phyloP scores from a whole-genome alignment of 2,329 filamentous ascomycete genomes.

The Tricladium varicosporioides region DNA sequence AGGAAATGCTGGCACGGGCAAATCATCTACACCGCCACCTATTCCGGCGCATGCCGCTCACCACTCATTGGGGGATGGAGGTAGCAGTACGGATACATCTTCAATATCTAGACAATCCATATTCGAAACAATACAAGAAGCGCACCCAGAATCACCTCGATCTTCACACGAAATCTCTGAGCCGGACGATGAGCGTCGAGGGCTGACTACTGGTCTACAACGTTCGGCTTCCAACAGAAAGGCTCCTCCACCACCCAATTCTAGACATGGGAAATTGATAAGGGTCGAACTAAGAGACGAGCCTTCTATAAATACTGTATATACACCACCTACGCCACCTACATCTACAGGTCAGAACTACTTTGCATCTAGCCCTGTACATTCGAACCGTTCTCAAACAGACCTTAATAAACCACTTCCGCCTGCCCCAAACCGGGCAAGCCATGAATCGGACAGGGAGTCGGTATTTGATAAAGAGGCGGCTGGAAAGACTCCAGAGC shows the following conservation, averaged over 20 bases:
- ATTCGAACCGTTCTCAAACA: conserved; percentile 36
- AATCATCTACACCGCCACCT: conserved; percentile 28
- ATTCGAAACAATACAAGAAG: conserved; percentile 48
- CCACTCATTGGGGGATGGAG: conserved; percentile 35
- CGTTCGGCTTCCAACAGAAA: conserved; percentile 50
- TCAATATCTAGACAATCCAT: conserved; percentile 59
- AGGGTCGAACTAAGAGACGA: conserved; percentile 45
- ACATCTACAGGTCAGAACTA: conserved; percentile 25
- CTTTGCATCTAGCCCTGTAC: conserved; percentile 18
- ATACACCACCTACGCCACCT: conserved; percentile 26
- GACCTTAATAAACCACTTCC: conserved; percentile 64
- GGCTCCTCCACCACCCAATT: conserved; percentile 72
- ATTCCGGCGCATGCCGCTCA: conserved; percentile 30
- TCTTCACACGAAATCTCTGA: conserved; percentile 60
- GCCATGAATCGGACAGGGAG: conserved; percentile 42
- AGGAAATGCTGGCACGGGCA: conserved; percentile 51
- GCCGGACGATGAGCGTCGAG: conserved; percentile 47
- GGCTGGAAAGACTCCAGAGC: conserved; percentile 50
- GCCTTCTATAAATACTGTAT: conserved; percentile 37
- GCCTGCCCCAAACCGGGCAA: conserved; percentile 47
- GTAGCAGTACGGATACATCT: conserved; percentile 56
- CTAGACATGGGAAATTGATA: conserved; percentile 75
- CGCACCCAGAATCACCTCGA: conserved; percentile 47
- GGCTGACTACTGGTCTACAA: conserved; percentile 28
- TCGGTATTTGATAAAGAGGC: conserved; percentile 54